These are phyloP conservation scores for Pseudoneurospora amorphoporcata DNA, from an alignment of 495 filamentous ascomycete species.

Conservation along the genomic window DNA sequence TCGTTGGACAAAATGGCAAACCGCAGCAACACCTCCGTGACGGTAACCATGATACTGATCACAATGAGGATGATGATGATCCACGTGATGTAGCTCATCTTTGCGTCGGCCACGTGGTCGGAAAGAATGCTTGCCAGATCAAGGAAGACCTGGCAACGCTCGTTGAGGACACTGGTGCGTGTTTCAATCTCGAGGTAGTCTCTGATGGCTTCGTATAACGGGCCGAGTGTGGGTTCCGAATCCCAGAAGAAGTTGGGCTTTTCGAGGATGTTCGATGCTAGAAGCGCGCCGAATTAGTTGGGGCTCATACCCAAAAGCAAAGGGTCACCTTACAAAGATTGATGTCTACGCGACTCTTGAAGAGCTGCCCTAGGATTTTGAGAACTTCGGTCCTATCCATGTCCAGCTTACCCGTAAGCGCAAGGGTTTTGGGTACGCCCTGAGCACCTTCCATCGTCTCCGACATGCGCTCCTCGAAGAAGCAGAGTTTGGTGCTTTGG, in stretches of 20 bases:
- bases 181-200: conserved; percentile 97
- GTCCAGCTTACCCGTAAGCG: conserved; percentile 79
- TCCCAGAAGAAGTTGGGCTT: conserved; percentile 99
- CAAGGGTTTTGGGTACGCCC: conserved; percentile 78
- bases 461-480: conserved; percentile 96
- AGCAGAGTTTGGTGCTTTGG: conserved; percentile 92
- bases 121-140: conserved; percentile 92
- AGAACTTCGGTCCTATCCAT: conserved; percentile 91
- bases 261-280: conserved; percentile 93
- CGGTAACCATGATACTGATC: conserved; percentile 82
- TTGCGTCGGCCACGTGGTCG: conserved; percentile 84
- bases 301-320: background rate
- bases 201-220: conserved; percentile 86
- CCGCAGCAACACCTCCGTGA: conserved; percentile 75
- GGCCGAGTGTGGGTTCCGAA: conserved; percentile 86
- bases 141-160: conserved; percentile 91
- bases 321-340: conserved; percentile 70
- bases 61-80: conserved; percentile 94
- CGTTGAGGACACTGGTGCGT: conserved; percentile 89
- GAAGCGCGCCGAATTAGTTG: background rate
- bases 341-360: conserved; percentile 91
- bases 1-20: conserved; percentile 62
- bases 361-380: conserved; percentile 77
- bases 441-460: conserved; percentile 89
- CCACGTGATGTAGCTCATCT: conserved; percentile 92